Base-by-base conservation (phyloP, 495 filamentous ascomycete genomes). In the Trichoderma asperelloides region DNA sequence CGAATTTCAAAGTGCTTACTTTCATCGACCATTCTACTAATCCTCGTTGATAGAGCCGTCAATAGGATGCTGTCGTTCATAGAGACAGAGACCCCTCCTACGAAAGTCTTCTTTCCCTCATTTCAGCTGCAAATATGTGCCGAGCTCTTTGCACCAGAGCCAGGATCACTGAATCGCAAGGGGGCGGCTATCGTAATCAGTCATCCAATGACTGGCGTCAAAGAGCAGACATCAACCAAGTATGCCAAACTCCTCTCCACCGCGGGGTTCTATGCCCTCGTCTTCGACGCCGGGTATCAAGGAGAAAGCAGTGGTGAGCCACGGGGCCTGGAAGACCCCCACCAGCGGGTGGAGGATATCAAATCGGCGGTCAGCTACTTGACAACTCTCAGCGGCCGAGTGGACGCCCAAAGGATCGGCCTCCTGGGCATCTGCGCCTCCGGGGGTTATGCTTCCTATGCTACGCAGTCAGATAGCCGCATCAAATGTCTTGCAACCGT, bases 401-500 rank as follows among this genome's bases (percentile, higher is more conserved):
- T 80, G 27, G 72, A 80, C 63, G 27, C 66, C 1, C 65, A 70
- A 6, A 66, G 69, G 8, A 79, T 81, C 47, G 79, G 79, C 6
- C 77, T 71, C 1, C 70, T 81, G 1, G 78, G 79, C 15, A 77
- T 81, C 45, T 81, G 78, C 68, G 79, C 63, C 72, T 72, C 72
- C 6, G 78, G 78, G 9, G 77, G 75, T 9, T 80, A 78, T 66
- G 71, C 70, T 0, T 65, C 71, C 5, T 77, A 66, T 55, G 77
- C 79, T 0, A 73, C 78, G 16, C 73, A 78, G 67, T 72, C 76
- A 0, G 78, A 82, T 57, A 9, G 33, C 3, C 75, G 79, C 25
- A 78, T 82, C 67, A 76, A 74, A 43, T 78, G 78, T 12, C 37
- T 76, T 12, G 79, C 76, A 1, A 77, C 78, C 11, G 33, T 73